Percentiles rank a stretch among this genome's conserved stretches.
Evolutionary conservation across 345 rosid species (phyloP).

Genomic region (Mercurialis annua): DNA sequence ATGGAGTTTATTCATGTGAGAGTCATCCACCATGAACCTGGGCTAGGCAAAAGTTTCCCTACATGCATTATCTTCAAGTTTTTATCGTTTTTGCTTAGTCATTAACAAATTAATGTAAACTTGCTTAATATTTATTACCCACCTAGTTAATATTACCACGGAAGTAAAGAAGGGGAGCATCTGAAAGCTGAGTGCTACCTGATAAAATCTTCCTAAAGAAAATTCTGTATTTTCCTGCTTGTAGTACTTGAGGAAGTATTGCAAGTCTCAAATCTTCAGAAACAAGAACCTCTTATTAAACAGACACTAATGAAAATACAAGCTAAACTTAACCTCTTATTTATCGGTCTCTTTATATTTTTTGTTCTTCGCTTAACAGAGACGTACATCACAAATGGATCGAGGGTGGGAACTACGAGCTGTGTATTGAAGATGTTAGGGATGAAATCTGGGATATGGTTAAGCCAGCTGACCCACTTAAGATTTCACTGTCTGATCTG

Average conservation of each 20-base stretch:
- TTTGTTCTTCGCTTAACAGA: slow-evolving; percentile 38
- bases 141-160: slow-evolving; percentile 21
- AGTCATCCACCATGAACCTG: no score
- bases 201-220: slow-evolving; percentile 92
- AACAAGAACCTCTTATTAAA: slow-evolving; percentile 32
- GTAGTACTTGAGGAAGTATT: slow-evolving; percentile 52
- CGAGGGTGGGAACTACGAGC: slow-evolving; percentile 96
- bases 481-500: slow-evolving; percentile 67
- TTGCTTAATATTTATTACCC: not conserved
- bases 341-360: slow-evolving; percentile 6
- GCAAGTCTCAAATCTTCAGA: slow-evolving; percentile 67
- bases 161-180: slow-evolving; percentile 98
- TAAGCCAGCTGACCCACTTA: slow-evolving; percentile 80
- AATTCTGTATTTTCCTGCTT: slow-evolving; percentile 83
- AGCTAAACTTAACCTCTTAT: not conserved
- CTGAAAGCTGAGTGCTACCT: slow-evolving; percentile 71
- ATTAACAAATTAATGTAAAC: not conserved
- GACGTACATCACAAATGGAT: slow-evolving; percentile 99
- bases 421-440: slow-evolving; percentile 94
- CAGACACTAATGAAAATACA: not conserved
- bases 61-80: not conserved
- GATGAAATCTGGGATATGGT: slow-evolving; percentile 99
- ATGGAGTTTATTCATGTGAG: no score
- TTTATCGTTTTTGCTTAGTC: slow-evolving; percentile 1
- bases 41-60: no score